Base-by-base conservation (phyloP, 139 green algal genomes). In the Tetradesmus obliquus region DNA sequence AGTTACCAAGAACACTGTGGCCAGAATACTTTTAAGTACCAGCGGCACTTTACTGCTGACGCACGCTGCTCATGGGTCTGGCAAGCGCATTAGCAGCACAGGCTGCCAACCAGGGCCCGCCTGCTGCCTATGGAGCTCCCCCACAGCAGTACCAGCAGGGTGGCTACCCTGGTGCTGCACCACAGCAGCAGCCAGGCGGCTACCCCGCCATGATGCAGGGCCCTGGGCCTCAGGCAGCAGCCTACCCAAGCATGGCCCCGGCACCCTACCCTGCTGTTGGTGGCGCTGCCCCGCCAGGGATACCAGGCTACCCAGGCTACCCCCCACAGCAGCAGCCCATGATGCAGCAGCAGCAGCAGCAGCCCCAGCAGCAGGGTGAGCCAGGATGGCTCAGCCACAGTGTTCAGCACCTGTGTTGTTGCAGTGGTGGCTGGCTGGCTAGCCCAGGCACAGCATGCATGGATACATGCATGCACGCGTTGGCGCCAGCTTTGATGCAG, bases 11-110 rank as follows among this genome's bases (percentile, higher is more conserved):
- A 45, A 45, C 32, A 45, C 32, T 45, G 32, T 24, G 12, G 17
- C 66, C 66, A 76, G 66, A 3, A 76, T 4, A 76, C 1, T 5
- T 6, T 5, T 19, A 3, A 76, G 66, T 19, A 71, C 7, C 8
- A 3, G 3, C 60, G 19, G 66, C 17, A 76, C 66, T 24, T 19
- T 76, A 76, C 66, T 76, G 66, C 66, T 76, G 5, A 13, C 66
- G 12, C 17, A 6, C 1, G 17, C 66, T 76, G 66, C 60, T 76
- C 53, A 90, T 90, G 86, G 86, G 86, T 72, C 71, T 90, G 8
- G 86, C 86, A 54, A 90, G 86, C 20, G 86, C 86, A 6, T 55
- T 87, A 19, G 82, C 82, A 19, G 82, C 82, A 24, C 76, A 72
- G 51, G 86, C 71, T 55, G 86, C 71, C 32, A 55, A 83, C 10